Base-by-base conservation (phyloP, 768 basidiomycete species). In the Suillus occidentalis region DNA sequence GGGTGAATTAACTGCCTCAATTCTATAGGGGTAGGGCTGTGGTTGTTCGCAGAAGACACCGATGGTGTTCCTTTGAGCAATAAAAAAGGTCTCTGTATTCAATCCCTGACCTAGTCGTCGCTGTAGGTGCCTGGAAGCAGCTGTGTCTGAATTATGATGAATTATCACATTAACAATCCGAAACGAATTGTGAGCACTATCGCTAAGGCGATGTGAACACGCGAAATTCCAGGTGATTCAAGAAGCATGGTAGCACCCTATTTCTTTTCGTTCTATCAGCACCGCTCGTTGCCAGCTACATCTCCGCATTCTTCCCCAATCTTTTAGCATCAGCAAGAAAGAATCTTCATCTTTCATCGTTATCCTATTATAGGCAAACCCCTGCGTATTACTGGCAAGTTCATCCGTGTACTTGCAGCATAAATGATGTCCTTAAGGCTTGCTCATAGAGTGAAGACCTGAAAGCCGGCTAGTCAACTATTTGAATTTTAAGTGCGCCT, bases 11-110 rank as follows among this genome's bases (percentile, higher is more conserved):
- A 31, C 2, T 31, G 31, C 28, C 25, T 31, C 20, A 69, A 72
- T 82, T 25, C 5, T 78, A 78, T 69, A 76, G 80, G 36, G 80
- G 79, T 12, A 74, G 80, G 62, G 80, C 80, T 3, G 71, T 81
- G 20, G 78, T 80, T 31, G 20, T 75, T 79, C 42, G 78, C 75
- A 16, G 77, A 77, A 61, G 68, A 74, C 42, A 71, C 76, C 9
- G 67, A 69, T 3, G 77, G 65, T 61, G 70, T 66, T 12, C 63
- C 65, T 4, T 25, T 75, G 39, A 62, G 53, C 3, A 70, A 73
- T 31, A 39, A 65, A 22, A 45, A 53, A 72, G 16, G 14, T 18
- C 4, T 18, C 18, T 55, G 34, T 55, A 34, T 34, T 28, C 31
- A 20, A 55, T 55, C 31, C 31, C 18, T 20, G 31, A 34, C 18